Evolutionary conservation across 306 rosid species (phyloP), one percentile per base, ranked within the genome.

Genomic region (Lithocarpus polystachyus): DNA sequence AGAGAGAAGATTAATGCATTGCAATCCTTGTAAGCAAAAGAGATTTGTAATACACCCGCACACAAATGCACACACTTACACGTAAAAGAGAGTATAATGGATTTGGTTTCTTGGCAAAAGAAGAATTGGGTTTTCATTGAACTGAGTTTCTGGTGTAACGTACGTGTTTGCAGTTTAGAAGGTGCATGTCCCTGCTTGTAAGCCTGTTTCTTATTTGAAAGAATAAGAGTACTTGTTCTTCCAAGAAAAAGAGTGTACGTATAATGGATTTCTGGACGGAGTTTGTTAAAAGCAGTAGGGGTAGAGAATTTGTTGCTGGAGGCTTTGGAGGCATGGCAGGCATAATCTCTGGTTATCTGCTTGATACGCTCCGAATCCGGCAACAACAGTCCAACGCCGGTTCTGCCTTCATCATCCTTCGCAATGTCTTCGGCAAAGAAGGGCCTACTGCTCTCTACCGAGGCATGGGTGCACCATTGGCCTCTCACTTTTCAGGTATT

Each of bases 391-490:
- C 91, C 1, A 68, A 55, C 40, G 72, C 82, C 22, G 92, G 88
- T 24, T 91, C 98, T 64, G 94, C 96, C 13, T 80, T 80, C 73
- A 26, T 5, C 72, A 88, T 95, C 75, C 83, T 92, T 31, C 86
- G 86, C 35, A 81, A 90, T 11, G 84, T 90, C 51, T 71, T 92
- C 6, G 45, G 83, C 22, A 76, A 67, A 8, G 90, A 90, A 84
- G 99, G 98, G 56, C 89, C 89, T 26, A 19, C 78, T 69, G 91
- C 93, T 74, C 86, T 95, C 45, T 95, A 89, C 86, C 86, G 92
- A 73, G 98, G 99, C 85, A 95, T 95, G 97, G 80, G 74, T 6
- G 89, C 98, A 15, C 99, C 98, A n/a, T n/a, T n/a, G 79, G 97
- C 91, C 5, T 86, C 98, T 93, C 83, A 83, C 98, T 75, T 86